These are phyloP conservation scores for Penicillium simplicissimum DNA, from an alignment of 495 filamentous ascomycete species.

Conservation along the genomic window DNA sequence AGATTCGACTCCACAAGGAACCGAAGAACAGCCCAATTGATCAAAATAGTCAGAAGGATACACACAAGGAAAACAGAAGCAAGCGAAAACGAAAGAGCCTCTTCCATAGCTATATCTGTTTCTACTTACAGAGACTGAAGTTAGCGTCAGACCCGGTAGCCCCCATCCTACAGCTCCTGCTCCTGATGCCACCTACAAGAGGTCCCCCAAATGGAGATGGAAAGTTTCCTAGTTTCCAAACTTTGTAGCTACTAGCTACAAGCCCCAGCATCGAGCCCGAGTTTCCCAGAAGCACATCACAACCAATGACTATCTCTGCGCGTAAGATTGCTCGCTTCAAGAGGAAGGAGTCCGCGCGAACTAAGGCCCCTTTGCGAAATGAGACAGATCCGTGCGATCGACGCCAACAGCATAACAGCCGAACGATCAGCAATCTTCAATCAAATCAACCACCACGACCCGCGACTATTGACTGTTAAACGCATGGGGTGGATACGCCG, in stretches of 20 bases:
- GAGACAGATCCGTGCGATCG: slow-evolving; percentile 27
- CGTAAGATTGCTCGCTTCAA: slow-evolving; percentile 13
- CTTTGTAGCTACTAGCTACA: background rate
- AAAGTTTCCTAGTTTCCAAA: background rate
- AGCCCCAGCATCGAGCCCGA: background rate
- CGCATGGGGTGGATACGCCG: background rate
- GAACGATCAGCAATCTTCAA: slow-evolving; percentile 38
- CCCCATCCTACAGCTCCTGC: background rate
- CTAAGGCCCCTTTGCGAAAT: slow-evolving; percentile 20
- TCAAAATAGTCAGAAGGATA: background rate
- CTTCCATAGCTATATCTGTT: background rate
- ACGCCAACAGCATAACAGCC: slow-evolving; percentile 20
- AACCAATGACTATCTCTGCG: slow-evolving; percentile 1
- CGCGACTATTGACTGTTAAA: slow-evolving; percentile 3
- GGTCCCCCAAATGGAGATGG: background rate
- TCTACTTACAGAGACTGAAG: background rate
- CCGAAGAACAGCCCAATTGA: background rate
- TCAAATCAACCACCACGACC: slow-evolving; percentile 29
- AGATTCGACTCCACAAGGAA: slow-evolving; percentile 11
- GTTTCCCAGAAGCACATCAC: slow-evolving; percentile 1
- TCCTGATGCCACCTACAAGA: slow-evolving; percentile 1
- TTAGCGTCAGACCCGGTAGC: background rate
- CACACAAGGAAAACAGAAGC: background rate
- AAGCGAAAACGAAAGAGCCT: slow-evolving; percentile 6
- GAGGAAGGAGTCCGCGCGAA: slow-evolving; percentile 17